Evolutionary conservation across 73 alveolate genomes (phyloP), one percentile per base, ranked within the genome.

Genomic region (Durusdinium trenchii): DNA sequence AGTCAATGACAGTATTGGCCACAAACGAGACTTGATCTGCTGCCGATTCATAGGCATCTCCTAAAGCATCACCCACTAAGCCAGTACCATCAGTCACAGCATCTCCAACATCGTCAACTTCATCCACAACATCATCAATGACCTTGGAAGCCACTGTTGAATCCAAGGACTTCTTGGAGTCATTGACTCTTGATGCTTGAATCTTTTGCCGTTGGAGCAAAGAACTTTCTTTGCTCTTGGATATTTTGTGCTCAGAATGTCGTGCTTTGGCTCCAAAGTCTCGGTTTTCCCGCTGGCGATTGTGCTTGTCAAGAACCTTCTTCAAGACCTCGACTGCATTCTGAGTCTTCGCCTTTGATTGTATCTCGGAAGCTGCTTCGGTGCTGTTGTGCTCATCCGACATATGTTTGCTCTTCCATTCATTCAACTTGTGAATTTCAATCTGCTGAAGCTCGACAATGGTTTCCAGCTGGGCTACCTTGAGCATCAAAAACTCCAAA

Each of bases 381-480:
- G 62, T 20, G 61, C 30, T 50, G 45, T 46, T 45, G 62, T 79
- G 47, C 47, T 3, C 46, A 48, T 79, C 64, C 57, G n/a, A 40
- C 75, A 47, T 50, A 35, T 48, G 75, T 40, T 57, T 47, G 71
- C 12, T 83, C 20, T 26, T 32, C 94, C 73, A 48, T 23, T 32
- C 85, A 32, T 28, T 23, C 69, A 45, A 48, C 60, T 45, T 47
- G 64, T 60, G 83, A 48, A 87, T 87, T 48, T 87, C 83, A 26
- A 46, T 64, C 69, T 87, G 95, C 38, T 87, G 95, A 61, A 87
- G 60, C 64, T 87, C 95, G 32, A 87, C 95, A 64, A 87, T 71
- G 26, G 95, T 87, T 48, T 87, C 95, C 85, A 87, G 40, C 84
- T 87, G 82, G 46, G 79, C 95, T 46, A 87, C 64, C 69, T 87